phyloP scores from a whole-genome alignment of 108 stramenopile species.

The Cyclotella distinguenda region DNA sequence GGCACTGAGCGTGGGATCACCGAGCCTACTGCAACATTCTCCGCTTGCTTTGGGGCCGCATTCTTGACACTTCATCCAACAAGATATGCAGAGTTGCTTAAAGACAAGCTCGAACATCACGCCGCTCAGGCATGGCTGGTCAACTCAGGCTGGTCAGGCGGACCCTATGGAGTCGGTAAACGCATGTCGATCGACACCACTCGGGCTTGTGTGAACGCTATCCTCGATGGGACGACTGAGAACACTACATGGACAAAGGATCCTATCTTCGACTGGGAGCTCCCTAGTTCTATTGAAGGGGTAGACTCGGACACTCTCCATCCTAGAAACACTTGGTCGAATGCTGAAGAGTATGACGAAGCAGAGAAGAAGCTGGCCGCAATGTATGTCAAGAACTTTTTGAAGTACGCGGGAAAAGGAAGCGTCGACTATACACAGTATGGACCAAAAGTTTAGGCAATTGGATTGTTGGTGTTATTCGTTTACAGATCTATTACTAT shows the following conservation, averaged over 20 bases:
- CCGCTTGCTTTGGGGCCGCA: conserved; percentile 97
- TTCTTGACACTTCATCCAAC: conserved; percentile 97
- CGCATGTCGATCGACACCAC: conserved; percentile 98
- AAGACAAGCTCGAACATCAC: conserved; percentile 88
- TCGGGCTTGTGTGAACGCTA: conserved; percentile 92
- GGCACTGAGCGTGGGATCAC: conserved; percentile 97
- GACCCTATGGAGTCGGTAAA: conserved; percentile 90
- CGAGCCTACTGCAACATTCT: conserved; percentile 93
- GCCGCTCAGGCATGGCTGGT: conserved; percentile 91
- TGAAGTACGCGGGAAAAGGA: conserved; percentile 88
- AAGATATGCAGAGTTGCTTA: conserved; percentile 91
- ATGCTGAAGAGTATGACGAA: conserved; percentile 84
- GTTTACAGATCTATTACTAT: not conserved
- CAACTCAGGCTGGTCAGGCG: conserved; percentile 98
- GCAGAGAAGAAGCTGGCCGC: conserved; percentile 82
- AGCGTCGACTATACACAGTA: conserved; percentile 77
- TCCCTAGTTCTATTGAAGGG: conserved; percentile 82
- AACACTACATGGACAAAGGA: conserved; percentile 76
- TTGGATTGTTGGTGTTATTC: not conserved
- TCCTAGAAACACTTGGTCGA: conserved; percentile 89
- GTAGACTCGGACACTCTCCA: conserved; percentile 81
- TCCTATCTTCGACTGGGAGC: conserved; percentile 89
- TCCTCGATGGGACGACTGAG: conserved; percentile 91
- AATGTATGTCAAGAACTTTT: conserved; percentile 95
- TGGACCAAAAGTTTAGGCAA: conserved; percentile 72